Percentiles rank a stretch among this genome's conserved stretches.
Evolutionary conservation across 2,329 filamentous ascomycete genomes (phyloP).

Genomic region (Pseudogymnoascus sp.): DNA sequence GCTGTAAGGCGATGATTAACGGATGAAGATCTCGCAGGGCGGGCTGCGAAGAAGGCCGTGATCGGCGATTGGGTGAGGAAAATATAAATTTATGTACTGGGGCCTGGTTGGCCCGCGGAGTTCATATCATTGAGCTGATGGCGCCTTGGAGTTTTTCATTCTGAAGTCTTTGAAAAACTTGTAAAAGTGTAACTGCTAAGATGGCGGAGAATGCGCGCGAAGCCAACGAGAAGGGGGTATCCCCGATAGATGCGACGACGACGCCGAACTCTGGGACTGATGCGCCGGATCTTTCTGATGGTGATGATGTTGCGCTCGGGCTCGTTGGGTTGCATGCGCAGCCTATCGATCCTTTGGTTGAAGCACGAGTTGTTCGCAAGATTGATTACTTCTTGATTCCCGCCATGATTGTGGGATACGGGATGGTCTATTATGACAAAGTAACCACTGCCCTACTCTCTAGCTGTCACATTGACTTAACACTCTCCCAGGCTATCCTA

Average conservation of each 20-base stretch:
- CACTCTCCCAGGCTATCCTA: slow-evolving; percentile 51
- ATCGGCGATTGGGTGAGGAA: slow-evolving; percentile 3
- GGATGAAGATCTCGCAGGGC: background rate
- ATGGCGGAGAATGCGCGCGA: background rate
- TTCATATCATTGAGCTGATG: background rate
- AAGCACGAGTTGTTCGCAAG: slow-evolving; percentile 52
- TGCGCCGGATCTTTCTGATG: slow-evolving; percentile 1
- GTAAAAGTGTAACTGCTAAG: background rate
- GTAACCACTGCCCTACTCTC: slow-evolving; percentile 26
- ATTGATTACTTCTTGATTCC: slow-evolving; percentile 61
- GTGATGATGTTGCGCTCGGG: slow-evolving; percentile 21
- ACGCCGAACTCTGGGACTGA: background rate
- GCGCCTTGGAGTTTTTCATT: background rate
- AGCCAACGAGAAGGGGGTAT: background rate
- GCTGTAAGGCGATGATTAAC: slow-evolving; percentile 4
- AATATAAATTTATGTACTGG: background rate
- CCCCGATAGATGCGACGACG: background rate
- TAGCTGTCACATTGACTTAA: background rate
- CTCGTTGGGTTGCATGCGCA: slow-evolving; percentile 23
- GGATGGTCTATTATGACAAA: slow-evolving; percentile 64
- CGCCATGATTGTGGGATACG: slow-evolving; percentile 57
- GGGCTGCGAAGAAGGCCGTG: background rate
- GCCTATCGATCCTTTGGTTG: slow-evolving; percentile 41
- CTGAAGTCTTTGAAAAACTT: background rate
- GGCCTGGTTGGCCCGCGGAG: background rate